Conservation (phyloP, 495 filamentous ascomycete species). For the Xylaria longipes region DNA sequence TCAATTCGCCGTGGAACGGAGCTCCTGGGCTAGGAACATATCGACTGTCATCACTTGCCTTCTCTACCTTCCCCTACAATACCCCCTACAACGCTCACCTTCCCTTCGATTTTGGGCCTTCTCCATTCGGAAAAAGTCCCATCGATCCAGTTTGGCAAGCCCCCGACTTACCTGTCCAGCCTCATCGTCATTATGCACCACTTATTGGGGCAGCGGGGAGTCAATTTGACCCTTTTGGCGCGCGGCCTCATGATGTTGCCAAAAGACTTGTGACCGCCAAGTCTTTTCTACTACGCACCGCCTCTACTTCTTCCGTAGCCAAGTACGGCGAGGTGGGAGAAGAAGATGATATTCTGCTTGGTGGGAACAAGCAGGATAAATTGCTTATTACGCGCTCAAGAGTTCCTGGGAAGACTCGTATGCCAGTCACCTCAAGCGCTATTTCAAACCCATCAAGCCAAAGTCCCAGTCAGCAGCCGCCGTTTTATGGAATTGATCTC, state of each 20-base stretch:
- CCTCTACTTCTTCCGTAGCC: constrained; percentile 15
- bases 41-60: constrained; percentile 24
- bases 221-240: background rate
- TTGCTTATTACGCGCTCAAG: background rate
- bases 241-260: background rate
- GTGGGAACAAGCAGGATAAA: constrained; percentile 17
- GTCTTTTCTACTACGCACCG: constrained; percentile 17
- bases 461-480: background rate
- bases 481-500: background rate
- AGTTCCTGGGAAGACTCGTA: background rate
- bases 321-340: constrained; percentile 20
- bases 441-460: background rate
- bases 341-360: constrained; percentile 36
- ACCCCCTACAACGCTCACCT: constrained; percentile 21
- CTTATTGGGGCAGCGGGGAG: background rate
- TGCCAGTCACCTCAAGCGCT: background rate
- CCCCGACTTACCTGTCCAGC: constrained; percentile 32
- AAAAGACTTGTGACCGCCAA: constrained; percentile 26
- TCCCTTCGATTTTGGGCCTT: constrained; percentile 26
- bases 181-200: constrained; percentile 21
- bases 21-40: background rate
- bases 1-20: constrained; percentile 11
- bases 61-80: constrained; percentile 21
- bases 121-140: constrained; percentile 22
- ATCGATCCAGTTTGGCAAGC: constrained; percentile 38